Evolutionary conservation across 1,284 basidiomycete species (phyloP), one percentile per base, ranked within the genome.

Genomic region (Exobasidium rhododendri): DNA sequence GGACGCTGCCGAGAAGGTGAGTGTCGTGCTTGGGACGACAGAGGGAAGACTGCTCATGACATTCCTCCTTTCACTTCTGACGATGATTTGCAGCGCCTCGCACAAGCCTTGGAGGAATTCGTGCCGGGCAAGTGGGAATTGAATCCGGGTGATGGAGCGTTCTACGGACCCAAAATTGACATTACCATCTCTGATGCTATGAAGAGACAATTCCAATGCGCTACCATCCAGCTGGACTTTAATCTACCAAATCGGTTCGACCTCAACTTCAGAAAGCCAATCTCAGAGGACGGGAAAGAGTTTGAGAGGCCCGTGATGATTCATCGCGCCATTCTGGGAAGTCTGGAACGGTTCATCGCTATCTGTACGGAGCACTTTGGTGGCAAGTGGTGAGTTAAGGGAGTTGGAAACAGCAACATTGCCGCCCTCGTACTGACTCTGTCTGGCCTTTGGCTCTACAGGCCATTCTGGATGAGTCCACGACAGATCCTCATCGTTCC

Each of bases 181-280:
- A 96, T 99, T 82, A 93, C 91, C 65, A 91, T 98, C 80, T 87
- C 87, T 35, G 96, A 99, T 78, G 94, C 96, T 0, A 87, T 86
- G 64, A 88, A 94, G 54, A 91, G 92, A 35, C 94, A 70, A 45
- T 67, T 93, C 87, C 96, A 99, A 82, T 98, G 96, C 74, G 94
- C 94, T 50, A 98, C 96, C 3, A 97, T 98, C 81, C 91, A 98
- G 82, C 90, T 99, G 69, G 96, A 98, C 83, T 99, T 97, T 87
- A 92, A 98, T 82, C 86, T 99, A 7, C 96, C 96, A n/a, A 89
- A 97, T 78, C 88, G 92, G 55, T 98, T 99, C 85, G 89, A 96
- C 81, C 85, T 99, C 67, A 89, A 89, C 78, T 98, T 93, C 83
- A 89, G 92, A 46, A 61, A 59, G 20, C 82, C 75, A 6, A 74